A percentile compares a stretch with the other conserved stretches of the same genome.
Evolutionary conservation across 768 basidiomycete genomes (phyloP).

Genomic region (Suillus spraguei): DNA sequence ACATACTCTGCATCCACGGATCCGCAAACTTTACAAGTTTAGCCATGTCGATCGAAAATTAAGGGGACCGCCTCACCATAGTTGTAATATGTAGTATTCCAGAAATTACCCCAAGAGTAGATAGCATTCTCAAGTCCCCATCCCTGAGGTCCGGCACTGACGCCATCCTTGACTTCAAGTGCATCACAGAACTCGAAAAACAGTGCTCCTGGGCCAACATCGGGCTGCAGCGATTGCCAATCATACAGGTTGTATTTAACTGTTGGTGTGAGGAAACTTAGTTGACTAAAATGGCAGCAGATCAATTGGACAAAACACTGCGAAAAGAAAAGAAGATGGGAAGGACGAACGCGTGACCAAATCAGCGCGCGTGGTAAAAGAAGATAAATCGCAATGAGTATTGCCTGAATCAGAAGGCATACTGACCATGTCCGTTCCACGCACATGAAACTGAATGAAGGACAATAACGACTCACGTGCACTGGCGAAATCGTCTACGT

Average conservation of each 20-base stretch:
- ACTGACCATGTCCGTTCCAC: not conserved
- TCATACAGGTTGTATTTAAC: slow-evolving; percentile 59
- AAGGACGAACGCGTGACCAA: not conserved
- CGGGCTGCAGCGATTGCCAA: slow-evolving; percentile 68
- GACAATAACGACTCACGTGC: slow-evolving; percentile 40
- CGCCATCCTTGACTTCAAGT: slow-evolving; percentile 40
- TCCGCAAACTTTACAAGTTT: slow-evolving; percentile 51
- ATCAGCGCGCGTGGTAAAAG: not conserved
- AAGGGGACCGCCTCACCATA: slow-evolving; percentile 38
- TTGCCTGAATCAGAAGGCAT: not conserved
- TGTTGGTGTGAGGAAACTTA: slow-evolving; percentile 19
- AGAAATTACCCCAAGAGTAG: slow-evolving; percentile 61
- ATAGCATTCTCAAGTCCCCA: slow-evolving; percentile 68
- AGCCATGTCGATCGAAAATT: not conserved
- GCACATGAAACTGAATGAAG: not conserved
- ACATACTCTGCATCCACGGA: slow-evolving; percentile 48
- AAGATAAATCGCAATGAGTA: not conserved
- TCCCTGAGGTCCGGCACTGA: slow-evolving; percentile 46
- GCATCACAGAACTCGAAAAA: slow-evolving; percentile 46
- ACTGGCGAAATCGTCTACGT: slow-evolving; percentile 68
- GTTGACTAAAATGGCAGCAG: not conserved
- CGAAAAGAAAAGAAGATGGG: not conserved
- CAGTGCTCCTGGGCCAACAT: slow-evolving; percentile 39
- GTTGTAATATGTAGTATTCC: slow-evolving; percentile 49
- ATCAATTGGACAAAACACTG: too few relatives aligned